Evolutionary conservation across 2,329 filamentous ascomycete species (phyloP).

Genomic region (Rutstroemia sydowiana): DNA sequence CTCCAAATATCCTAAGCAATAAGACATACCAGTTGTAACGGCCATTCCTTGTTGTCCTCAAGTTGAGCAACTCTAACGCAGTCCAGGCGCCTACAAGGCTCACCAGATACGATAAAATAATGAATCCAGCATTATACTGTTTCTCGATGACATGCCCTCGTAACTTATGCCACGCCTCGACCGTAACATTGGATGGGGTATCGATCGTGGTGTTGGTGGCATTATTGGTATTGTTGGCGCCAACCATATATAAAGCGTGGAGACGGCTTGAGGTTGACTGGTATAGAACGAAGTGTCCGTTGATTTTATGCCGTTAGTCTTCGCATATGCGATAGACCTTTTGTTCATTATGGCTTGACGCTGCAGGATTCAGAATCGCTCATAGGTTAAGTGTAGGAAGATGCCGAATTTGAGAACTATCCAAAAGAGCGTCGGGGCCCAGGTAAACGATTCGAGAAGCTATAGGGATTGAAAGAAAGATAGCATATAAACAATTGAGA

Average conservation of each 20-base stretch:
- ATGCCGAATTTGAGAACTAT: not conserved
- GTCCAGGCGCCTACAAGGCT: conserved; percentile 72
- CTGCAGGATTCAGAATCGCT: not conserved
- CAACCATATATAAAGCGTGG: conserved; percentile 4
- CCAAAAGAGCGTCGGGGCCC: not conserved
- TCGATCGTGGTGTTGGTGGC: conserved; percentile 7
- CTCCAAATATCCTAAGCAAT: not conserved
- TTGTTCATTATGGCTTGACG: not conserved
- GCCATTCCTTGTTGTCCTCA: conserved; percentile 62
- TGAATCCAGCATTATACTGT: conserved; percentile 44
- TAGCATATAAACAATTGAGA: no score
- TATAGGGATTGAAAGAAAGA: no score
- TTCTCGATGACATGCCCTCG: conserved; percentile 16
- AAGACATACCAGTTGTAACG: conserved; percentile 57
- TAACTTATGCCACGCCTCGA: conserved; percentile 8
- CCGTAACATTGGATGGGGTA: not conserved
- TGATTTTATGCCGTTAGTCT: not conserved
- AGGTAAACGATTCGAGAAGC: no score
- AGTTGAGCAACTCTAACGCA: conserved; percentile 74
- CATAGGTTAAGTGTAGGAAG: not conserved
- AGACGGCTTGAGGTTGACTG: not conserved
- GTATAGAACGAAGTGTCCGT: no score
- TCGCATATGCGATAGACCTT: not conserved
- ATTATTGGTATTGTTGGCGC: conserved; percentile 1
- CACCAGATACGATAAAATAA: conserved; percentile 60